phyloP scores from a whole-genome alignment of 202 grass and related monocot species.

The Bolboschoenoplectus hybrid region DNA sequence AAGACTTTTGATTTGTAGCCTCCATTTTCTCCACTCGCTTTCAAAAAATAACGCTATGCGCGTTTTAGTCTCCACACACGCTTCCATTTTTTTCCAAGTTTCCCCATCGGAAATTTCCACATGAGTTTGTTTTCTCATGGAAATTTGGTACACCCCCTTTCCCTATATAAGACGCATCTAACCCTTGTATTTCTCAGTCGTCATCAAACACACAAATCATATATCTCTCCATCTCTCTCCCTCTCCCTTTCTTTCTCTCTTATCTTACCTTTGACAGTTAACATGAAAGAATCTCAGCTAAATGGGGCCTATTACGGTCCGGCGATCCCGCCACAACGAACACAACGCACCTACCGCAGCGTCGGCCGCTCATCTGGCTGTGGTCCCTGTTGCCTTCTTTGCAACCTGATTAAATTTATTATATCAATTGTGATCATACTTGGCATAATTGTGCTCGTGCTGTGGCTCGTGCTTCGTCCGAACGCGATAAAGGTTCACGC shows the following conservation, averaged over 20 bases:
- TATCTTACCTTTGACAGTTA: conserved; percentile 21
- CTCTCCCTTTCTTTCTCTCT: too few relatives aligned
- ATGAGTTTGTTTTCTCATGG: background rate
- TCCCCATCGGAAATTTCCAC: conserved; percentile 32
- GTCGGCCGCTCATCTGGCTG: background rate
- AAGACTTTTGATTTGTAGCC: conserved; percentile 26
- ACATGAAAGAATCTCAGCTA: conserved; percentile 42
- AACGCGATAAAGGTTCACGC: conserved; percentile 48
- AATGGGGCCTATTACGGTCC: conserved; percentile 73
- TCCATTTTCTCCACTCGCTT: background rate
- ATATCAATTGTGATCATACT: conserved; percentile 45
- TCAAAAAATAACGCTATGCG: conserved; percentile 32
- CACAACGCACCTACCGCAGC: conserved; percentile 40
- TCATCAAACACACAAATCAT: conserved; percentile 13
- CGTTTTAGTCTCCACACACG: conserved; percentile 20
- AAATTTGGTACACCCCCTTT: background rate
- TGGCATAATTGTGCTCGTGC: conserved; percentile 47
- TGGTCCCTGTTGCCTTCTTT: conserved; percentile 43
- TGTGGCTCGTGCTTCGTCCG: conserved; percentile 64
- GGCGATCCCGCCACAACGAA: conserved; percentile 40
- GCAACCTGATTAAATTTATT: conserved; percentile 46
- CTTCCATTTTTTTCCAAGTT: conserved; percentile 16
- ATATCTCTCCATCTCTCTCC: background rate
- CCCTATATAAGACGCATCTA: conserved; percentile 24
- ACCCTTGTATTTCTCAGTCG: background rate